Evolutionary conservation across 108 stramenopile genomes (phyloP), one percentile per base, ranked within the genome.

Genomic region (Discostella pseudostelligera): DNA sequence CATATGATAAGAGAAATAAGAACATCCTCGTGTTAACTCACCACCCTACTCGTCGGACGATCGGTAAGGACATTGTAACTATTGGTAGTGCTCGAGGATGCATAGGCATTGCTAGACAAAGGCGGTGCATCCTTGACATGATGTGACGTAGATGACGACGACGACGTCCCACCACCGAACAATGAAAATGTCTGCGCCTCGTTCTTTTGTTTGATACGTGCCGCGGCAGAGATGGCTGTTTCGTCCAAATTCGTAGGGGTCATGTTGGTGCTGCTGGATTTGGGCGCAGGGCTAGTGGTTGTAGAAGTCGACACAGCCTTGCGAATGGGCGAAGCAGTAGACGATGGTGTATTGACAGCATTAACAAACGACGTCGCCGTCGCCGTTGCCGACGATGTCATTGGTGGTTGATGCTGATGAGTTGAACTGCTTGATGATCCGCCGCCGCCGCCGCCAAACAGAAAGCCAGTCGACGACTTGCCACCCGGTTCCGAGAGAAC

Each of bases 11-110:
- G 50, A 51, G 50, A 51, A 26, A 54, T 8, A 20, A 54, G 3
- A 37, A 19, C 32, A 4, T 4, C 32, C 32, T 32, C 32, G 4
- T 32, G n/a, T n/a, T n/a, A n/a, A 39, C 55, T 56, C 55, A 56
- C 55, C 55, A 90, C 89, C 28, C 85, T 70, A 4, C 73, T 76
- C 8, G 89, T 86, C 16, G 88, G 84, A 35, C 88, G 73, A 53
- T 81, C 85, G 10, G 88, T 89, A 44, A 87, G 59, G 14, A 89
- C 88, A 62, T 89, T 84, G 65, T 68, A 81, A 36, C 80, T 83
- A 65, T 89, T 89, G 51, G 76, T 83, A 3, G 74, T 72, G 50
- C 62, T 72, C 17, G 78, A 67, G 24, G 78, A 80, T 36, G 88
- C 88, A 75, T 83, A 89, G 24, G 81, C 78, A 61, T 89, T 89